Evolutionary conservation across 768 basidiomycete genomes (phyloP), one percentile per base, ranked within the genome.

Genomic region (Clavulina sp.): DNA sequence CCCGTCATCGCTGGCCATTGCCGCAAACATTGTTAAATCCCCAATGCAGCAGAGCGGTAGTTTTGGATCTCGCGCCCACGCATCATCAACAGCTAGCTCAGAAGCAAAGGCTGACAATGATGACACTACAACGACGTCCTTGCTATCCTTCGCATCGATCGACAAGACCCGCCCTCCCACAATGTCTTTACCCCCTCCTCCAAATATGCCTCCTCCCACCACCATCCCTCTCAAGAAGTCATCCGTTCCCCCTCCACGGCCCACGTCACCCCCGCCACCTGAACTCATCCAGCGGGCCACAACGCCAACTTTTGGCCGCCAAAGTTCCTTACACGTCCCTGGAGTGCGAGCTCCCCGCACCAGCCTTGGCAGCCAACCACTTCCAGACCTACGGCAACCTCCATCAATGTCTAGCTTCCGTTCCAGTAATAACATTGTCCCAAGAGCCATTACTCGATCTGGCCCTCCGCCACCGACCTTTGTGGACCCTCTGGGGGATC

Each of bases 221-320:
- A 81, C 80, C 61, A 76, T 88, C 57, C 84, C 86, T 24, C 36
- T 52, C 36, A 56, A 52, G 41, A 58, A 58, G 41, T 46, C 55
- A 18, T 63, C 69, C 21, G 69, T 67, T 4, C 83, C 84, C 7
- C 91, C 92, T 0, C 81, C 85, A 28, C 73, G 92, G 41, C 93
- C 93, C 0, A 82, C 79, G 3, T 96, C 93, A 0, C 92, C 93
- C 1, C 92, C 91, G 4, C 93, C 91, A 18, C 70, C 82, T 18
- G 91, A 96, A 52, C 82, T 95, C 61, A 80, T 95, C 55, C 81
- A 87, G 60, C 83, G 92, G 13, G 88, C 92, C 6, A 86, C 86
- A 3, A 88, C 86, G 1, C 86, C 86, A 0, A 81, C 81, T 4
- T 78, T 84, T 49, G 48, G 48, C 7, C 32, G 32, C 26, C 31